These are phyloP conservation scores for Hemileccinum rubropunctum DNA, from an alignment of 768 basidiomycete species.

Conservation along the genomic window DNA sequence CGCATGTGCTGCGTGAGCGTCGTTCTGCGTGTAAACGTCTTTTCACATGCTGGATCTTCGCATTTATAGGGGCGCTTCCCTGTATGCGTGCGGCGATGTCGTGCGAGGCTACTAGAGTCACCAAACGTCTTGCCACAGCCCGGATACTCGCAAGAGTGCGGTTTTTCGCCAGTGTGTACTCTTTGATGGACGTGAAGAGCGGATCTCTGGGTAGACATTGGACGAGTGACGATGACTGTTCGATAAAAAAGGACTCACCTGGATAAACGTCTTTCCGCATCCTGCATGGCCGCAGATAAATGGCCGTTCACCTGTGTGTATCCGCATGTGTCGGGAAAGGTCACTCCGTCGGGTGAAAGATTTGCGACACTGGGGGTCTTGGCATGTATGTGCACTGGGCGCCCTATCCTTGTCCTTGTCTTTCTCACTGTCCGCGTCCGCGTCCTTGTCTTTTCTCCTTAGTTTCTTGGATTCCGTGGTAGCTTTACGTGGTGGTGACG, in stretches of 20 bases:
- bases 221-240: conserved; percentile 1
- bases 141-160: conserved; percentile 87
- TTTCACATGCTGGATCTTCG: conserved; percentile 77
- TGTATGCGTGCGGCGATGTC: conserved; percentile 87
- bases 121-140: conserved; percentile 86
- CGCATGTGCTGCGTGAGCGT: conserved; percentile 86
- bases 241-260: conserved; percentile 47
- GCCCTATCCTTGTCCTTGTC: conserved; percentile 43
- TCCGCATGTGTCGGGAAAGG: conserved; percentile 79
- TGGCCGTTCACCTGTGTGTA: conserved; percentile 89
- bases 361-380: conserved; percentile 72
- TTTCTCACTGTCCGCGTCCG: conserved; percentile 28
- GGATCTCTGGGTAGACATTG: conserved; percentile 57
- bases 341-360: conserved; percentile 83
- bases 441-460: conserved; percentile 29
- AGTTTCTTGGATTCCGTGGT: conserved; percentile 22
- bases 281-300: conserved; percentile 69
- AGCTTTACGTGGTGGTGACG: conserved; percentile 32
- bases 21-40: conserved; percentile 84
- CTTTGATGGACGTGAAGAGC: conserved; percentile 86
- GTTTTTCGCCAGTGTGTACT: conserved; percentile 92
- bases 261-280: conserved; percentile 90
- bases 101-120: conserved; percentile 88
- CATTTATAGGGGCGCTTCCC: conserved; percentile 87
- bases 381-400: conserved; percentile 59